phyloP scores from a whole-genome alignment of 169 alveolate genomes.

The Plasmodium gonderi region DNA sequence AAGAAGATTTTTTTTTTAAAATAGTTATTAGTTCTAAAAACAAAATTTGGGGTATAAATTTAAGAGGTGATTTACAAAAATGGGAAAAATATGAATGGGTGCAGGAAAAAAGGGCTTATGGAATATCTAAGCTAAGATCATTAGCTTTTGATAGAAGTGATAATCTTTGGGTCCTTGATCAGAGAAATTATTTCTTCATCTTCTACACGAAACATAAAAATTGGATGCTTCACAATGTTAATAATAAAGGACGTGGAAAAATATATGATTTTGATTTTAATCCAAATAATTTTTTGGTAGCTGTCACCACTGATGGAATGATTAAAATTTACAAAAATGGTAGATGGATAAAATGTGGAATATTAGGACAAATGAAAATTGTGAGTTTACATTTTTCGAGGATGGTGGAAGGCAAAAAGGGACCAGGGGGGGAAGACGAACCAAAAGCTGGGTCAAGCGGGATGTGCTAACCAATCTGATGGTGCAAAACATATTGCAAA shows the following conservation, averaged over 20 bases:
- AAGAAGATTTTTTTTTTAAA: slow-evolving; percentile 20
- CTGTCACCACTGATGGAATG: slow-evolving; percentile 53
- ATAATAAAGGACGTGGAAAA: slow-evolving; percentile 11
- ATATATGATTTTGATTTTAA: slow-evolving; percentile 67
- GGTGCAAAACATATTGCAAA: too few relatives aligned
- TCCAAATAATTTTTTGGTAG: slow-evolving; percentile 22
- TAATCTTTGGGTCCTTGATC: slow-evolving; percentile 61
- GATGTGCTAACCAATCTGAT: too few relatives aligned
- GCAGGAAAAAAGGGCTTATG: slow-evolving; percentile 48
- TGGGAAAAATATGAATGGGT: slow-evolving; percentile 69
- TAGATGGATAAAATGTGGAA: slow-evolving; percentile 60
- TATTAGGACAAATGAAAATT: slow-evolving; percentile 53
- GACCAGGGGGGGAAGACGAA: not conserved
- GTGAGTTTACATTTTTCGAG: slow-evolving; percentile 49
- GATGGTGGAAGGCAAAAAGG: not conserved
- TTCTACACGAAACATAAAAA: slow-evolving; percentile 30
- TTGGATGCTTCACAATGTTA: slow-evolving; percentile 58
- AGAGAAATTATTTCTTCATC: slow-evolving; percentile 29
- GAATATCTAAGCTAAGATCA: slow-evolving; percentile 53
- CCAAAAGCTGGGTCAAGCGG: too few relatives aligned
- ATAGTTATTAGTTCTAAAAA: slow-evolving; percentile 37
- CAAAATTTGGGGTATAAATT: slow-evolving; percentile 68
- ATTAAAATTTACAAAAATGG: slow-evolving; percentile 34
- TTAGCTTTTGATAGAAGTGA: slow-evolving; percentile 61
- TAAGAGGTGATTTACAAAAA: slow-evolving; percentile 58